Conservation (phyloP, 2,329 filamentous ascomycete species). For the Nemania sp. region DNA sequence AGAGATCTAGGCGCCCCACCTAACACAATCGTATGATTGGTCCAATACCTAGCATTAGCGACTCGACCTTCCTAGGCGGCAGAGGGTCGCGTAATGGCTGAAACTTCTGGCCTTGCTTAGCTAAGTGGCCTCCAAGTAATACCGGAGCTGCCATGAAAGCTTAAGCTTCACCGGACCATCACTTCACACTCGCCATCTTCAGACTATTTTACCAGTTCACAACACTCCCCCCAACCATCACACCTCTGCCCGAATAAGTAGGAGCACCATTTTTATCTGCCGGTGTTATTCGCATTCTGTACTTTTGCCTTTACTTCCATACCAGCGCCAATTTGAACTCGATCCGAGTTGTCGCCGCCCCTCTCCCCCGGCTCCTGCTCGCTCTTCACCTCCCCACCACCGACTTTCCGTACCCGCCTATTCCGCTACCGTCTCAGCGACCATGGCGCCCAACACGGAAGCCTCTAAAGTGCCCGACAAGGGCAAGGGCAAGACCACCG, state of each 20-base stretch:
- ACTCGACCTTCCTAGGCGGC: constrained; percentile 37
- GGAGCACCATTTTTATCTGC: too few species aligned
- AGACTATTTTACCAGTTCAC: too few species aligned
- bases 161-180: constrained; percentile 16
- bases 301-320: too few species aligned
- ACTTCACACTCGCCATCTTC: too few species aligned
- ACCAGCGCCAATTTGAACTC: too few species aligned
- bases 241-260: too few species aligned
- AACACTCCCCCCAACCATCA: too few species aligned
- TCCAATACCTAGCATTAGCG: constrained; percentile 20
- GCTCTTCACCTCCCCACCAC: neutral
- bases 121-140: neutral
- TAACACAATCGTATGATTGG: too few species aligned
- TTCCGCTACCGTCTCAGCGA: constrained; percentile 38
- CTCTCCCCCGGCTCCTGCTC: neutral
- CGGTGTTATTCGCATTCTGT: too few species aligned
- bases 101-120: neutral
- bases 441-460: constrained; percentile 94
- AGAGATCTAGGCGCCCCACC: too few species aligned
- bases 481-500: constrained; percentile 90
- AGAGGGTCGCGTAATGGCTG: constrained; percentile 39
- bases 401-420: constrained; percentile 20
- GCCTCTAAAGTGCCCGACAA: constrained; percentile 84
- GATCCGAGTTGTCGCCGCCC: constrained; percentile 3
- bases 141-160: neutral